Evolutionary conservation across 2,329 filamentous ascomycete species (phyloP).

Genomic region (Curvularia sp.): DNA sequence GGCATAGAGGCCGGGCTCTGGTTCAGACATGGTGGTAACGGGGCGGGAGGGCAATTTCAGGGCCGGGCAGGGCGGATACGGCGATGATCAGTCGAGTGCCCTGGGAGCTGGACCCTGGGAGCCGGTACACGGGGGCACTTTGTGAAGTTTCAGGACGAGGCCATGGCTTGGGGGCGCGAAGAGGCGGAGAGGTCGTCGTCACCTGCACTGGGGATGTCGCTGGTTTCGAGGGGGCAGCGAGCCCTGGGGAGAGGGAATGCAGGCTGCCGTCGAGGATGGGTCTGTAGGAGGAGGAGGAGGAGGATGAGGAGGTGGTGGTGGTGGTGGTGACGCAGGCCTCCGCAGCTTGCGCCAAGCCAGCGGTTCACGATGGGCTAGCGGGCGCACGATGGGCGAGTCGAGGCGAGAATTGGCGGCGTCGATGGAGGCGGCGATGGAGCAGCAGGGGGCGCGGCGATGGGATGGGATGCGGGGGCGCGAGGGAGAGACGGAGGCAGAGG

Average conservation of each 20-base stretch:
- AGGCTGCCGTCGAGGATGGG: slow-evolving; percentile 12
- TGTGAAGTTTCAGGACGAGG: slow-evolving; percentile 19
- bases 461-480: slow-evolving; percentile 1
- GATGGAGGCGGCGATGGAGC: slow-evolving; percentile 5
- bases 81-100: slow-evolving; percentile 6
- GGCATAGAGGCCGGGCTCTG: slow-evolving; percentile 36
- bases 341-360: slow-evolving; percentile 27
- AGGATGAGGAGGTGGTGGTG: not conserved
- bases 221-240: slow-evolving; percentile 12
- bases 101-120: slow-evolving; percentile 7
- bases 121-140: slow-evolving; percentile 14
- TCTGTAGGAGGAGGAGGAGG: not conserved
- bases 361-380: slow-evolving; percentile 20
- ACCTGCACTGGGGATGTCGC: slow-evolving; percentile 29
- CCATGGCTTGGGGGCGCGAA: slow-evolving; percentile 32
- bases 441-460: slow-evolving; percentile 16
- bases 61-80: not conserved
- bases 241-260: slow-evolving; percentile 6
- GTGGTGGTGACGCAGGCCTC: slow-evolving; percentile 37
- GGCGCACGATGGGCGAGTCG: slow-evolving; percentile 3
- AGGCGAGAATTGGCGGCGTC: slow-evolving; percentile 7
- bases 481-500: not conserved
- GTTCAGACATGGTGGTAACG: slow-evolving; percentile 32
- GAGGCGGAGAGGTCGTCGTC: slow-evolving; percentile 9
- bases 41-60: not conserved